Evolutionary conservation across 2,329 filamentous ascomycete species (phyloP).

Genomic region (Hymenoscyphus fraxineus): DNA sequence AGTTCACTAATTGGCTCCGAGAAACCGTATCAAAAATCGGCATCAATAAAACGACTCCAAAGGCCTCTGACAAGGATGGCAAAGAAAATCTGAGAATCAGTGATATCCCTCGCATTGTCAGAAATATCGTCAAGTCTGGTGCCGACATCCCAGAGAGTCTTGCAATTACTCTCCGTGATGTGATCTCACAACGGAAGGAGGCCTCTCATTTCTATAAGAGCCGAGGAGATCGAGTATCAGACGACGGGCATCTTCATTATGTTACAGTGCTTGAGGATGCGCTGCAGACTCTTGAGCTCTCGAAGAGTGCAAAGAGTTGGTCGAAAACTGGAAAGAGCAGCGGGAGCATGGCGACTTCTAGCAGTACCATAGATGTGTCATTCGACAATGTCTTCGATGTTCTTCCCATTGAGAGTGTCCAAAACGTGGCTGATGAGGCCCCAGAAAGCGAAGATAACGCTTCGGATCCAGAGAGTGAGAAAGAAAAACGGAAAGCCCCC

Average conservation of each 20-base stretch:
- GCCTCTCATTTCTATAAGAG: constrained; percentile 4
- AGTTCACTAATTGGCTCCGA: constrained; percentile 16
- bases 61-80: not conserved
- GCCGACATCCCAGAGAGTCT: constrained; percentile 9
- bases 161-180: constrained; percentile 10
- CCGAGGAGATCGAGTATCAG: not conserved
- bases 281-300: constrained; percentile 3
- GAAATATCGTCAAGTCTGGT: not conserved
- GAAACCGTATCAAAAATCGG: constrained; percentile 13
- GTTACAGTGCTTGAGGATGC: constrained; percentile 11
- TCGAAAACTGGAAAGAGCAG: not conserved
- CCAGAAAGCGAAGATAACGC: not conserved
- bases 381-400: constrained; percentile 13
- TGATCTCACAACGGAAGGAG: constrained; percentile 11
- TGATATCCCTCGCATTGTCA: not conserved
- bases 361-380: not conserved
- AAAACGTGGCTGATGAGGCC: not conserved
- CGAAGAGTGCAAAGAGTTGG: not conserved
- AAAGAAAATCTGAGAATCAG: not conserved
- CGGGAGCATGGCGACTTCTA: not conserved
- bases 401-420: constrained; percentile 3
- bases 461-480: constrained; percentile 6
- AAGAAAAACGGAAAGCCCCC: not conserved
- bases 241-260: constrained; percentile 13
- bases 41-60: not conserved